phyloP scores from a whole-genome alignment of 305 asterid species.

The Rubia tinctorum region DNA sequence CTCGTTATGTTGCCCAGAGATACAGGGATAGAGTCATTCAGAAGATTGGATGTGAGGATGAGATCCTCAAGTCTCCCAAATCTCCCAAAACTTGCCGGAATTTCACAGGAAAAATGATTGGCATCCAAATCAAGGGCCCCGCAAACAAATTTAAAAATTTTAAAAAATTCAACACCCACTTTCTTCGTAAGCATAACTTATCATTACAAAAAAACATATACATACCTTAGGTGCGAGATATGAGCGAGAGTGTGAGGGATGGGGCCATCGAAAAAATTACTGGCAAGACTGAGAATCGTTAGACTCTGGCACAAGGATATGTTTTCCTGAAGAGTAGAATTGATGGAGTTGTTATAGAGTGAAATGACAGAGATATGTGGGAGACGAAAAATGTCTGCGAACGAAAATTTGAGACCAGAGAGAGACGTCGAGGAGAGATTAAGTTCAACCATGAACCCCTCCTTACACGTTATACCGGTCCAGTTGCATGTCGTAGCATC shows the following conservation, averaged over 20 bases:
- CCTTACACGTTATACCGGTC: slow-evolving; percentile 64
- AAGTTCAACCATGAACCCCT: slow-evolving; percentile 40
- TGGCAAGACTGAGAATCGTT: slow-evolving; percentile 53
- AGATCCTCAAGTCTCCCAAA: slow-evolving; percentile 57
- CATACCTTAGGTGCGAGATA: slow-evolving; percentile 67
- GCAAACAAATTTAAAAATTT: slow-evolving; percentile 2
- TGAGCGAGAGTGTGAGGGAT: slow-evolving; percentile 56
- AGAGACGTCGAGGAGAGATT: slow-evolving; percentile 41
- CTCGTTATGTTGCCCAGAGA: slow-evolving; percentile 58
- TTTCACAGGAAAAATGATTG: slow-evolving; percentile 55
- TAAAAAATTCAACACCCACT: background rate
- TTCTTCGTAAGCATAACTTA: background rate
- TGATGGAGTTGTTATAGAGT: slow-evolving; percentile 45
- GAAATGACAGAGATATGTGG: slow-evolving; percentile 42
- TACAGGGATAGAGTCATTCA: slow-evolving; percentile 53
- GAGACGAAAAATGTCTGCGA: slow-evolving; percentile 42
- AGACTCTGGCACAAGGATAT: slow-evolving; percentile 57
- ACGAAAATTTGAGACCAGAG: slow-evolving; percentile 53
- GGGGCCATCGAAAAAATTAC: slow-evolving; percentile 54
- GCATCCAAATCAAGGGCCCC: slow-evolving; percentile 56
- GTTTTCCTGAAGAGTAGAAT: slow-evolving; percentile 46
- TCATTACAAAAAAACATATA: background rate
- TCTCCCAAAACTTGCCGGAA: slow-evolving; percentile 56
- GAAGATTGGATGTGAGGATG: slow-evolving; percentile 42
- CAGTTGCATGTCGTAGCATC: slow-evolving; percentile 45